A percentile compares a stretch with the other conserved stretches of the same genome.
These are phyloP conservation scores for Phytophthora crassamura DNA, from an alignment of 352 stramenopile species.

Conservation along the genomic window DNA sequence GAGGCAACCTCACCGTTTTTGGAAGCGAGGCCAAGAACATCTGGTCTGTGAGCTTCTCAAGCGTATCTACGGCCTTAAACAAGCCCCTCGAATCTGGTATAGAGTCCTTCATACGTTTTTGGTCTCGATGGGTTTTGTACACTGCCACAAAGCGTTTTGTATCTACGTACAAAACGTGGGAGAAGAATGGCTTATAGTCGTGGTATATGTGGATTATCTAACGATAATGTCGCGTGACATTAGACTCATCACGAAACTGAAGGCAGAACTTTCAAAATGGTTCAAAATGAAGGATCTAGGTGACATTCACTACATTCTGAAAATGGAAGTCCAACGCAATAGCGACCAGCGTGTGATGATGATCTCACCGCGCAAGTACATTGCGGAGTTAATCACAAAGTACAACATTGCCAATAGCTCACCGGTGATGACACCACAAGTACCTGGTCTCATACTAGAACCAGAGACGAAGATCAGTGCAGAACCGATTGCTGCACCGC, in stretches of 20 bases:
- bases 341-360: conserved; percentile 4
- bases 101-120: conserved; percentile 29
- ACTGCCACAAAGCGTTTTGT: conserved; percentile 26
- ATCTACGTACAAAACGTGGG: too few relatives aligned
- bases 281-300: conserved; percentile 2
- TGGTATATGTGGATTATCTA: not conserved
- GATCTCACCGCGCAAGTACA: conserved; percentile 12
- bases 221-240: conserved; percentile 1
- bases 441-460: conserved; percentile 3
- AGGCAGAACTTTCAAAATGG: not conserved
- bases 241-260: not conserved
- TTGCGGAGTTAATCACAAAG: conserved; percentile 4
- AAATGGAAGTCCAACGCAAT: conserved; percentile 8
- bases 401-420: conserved; percentile 1
- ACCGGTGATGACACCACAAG: conserved; percentile 14
- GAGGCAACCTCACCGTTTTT: conserved; percentile 14
- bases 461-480: conserved; percentile 23
- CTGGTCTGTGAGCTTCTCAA: conserved; percentile 27
- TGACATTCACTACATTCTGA: not conserved
- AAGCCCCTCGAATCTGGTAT: conserved; percentile 30
- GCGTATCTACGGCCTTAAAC: conserved; percentile 14
- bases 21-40: conserved; percentile 17
- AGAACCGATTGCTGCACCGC: conserved; percentile 26
- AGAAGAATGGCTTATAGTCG: too few relatives aligned
- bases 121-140: conserved; percentile 21